Percentiles rank a stretch among this genome's conserved stretches.
These are phyloP conservation scores for Fusarium dimerum DNA, from an alignment of 2,329 filamentous ascomycete species.

Conservation along the genomic window DNA sequence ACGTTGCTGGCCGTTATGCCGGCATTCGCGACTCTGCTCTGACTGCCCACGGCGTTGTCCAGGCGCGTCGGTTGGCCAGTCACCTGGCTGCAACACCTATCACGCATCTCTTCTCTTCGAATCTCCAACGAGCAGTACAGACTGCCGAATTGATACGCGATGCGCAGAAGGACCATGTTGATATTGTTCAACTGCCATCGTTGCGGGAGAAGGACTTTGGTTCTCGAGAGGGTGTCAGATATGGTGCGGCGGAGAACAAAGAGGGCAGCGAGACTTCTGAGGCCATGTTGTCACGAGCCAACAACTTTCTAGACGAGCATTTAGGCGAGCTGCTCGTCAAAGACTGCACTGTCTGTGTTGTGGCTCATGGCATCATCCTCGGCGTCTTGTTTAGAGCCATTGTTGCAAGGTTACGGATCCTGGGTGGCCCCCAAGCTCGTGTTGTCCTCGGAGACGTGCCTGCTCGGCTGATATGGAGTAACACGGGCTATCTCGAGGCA, in stretches of 20 bases:
- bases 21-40: conserved; percentile 78
- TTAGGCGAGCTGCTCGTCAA: conserved; percentile 53
- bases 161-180: conserved; percentile 45
- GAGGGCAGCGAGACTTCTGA: conserved; percentile 66
- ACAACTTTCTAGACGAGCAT: conserved; percentile 65
- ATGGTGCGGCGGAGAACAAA: conserved; percentile 39
- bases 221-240: conserved; percentile 66
- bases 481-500: conserved; percentile 51
- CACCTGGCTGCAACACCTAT: conserved; percentile 54
- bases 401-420: conserved; percentile 49
- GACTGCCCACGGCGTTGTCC: conserved; percentile 79
- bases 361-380: conserved; percentile 83
- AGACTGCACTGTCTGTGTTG: conserved; percentile 42
- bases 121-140: conserved; percentile 70
- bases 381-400: conserved; percentile 67
- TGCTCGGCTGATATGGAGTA: conserved; percentile 47
- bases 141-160: conserved; percentile 69
- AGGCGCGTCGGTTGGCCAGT: conserved; percentile 70
- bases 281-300: conserved; percentile 64
- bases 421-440: conserved; percentile 15
- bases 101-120: conserved; percentile 74
- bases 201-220: conserved; percentile 77
- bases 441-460: conserved; percentile 10
- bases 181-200: conserved; percentile 34
- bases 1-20: conserved; percentile 77